Base-by-base conservation (phyloP, 768 basidiomycete genomes). In the Suillus subaureus region DNA sequence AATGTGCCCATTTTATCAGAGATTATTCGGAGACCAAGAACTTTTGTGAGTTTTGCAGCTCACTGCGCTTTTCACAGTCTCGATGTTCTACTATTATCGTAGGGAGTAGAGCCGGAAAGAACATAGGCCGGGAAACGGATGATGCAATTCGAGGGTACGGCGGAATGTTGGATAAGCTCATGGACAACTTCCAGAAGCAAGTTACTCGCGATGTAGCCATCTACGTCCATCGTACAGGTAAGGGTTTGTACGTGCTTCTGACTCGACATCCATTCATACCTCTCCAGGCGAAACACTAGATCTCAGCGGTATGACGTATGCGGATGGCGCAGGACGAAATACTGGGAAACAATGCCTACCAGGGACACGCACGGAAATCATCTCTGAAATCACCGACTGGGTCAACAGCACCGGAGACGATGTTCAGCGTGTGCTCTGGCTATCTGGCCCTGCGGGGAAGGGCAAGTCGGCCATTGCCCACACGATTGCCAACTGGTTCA, bases 331-430 rank as follows among this genome's bases (percentile, higher is more conserved):
- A 6, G 47, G 47, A 6, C 23, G 26, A 49, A 26, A 51, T 16
- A 51, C 51, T 7, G 4, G 51, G 28, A 49, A 61, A 33, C 28
- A 6, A 56, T 75, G 73, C 54, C 65, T 72, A 3, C 40, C 47
- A 4, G 69, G 66, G 3, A 78, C 75, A 1, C 70, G 74, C 9
- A 18, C 47, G 26, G 66, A 62, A 13, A 67, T 76, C 12, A 63
- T 76, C 37, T 67, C 71, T 18, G 67, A 70, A 18, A 73, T 78
- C 33, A 62, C 52, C n/a, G 43, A 66, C 16, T 78, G 76, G 77
- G 56, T 66, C 18, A 64, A 69, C 51, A 51, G 68, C 47, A 56
- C 61, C 1, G 33, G 58, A 26, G 61, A 37, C 4, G 47, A 65
- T 15, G 39, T 61, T 37, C 40, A 45, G n/a, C 47, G 66, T 0